Percentiles rank a stretch among this genome's conserved stretches.
These are phyloP conservation scores for Termitomyces sp. DNA, from an alignment of 768 basidiomycete genomes.

Conservation along the genomic window DNA sequence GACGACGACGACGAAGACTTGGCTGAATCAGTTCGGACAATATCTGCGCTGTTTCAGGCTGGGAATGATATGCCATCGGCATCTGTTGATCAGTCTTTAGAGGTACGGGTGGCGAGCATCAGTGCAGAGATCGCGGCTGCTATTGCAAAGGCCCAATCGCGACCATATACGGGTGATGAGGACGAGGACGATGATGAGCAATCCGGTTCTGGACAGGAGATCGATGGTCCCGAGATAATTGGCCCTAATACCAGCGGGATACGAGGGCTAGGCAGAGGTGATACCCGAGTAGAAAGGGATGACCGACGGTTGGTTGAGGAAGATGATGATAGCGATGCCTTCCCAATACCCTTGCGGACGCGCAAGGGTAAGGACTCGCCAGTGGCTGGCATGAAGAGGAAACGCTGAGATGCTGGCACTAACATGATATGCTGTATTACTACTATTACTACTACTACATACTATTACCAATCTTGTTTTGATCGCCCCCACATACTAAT, in stretches of 20 bases:
- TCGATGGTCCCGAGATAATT: conserved; percentile 44
- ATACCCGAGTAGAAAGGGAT: conserved; percentile 22
- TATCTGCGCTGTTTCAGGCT: conserved; percentile 65
- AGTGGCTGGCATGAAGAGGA: conserved; percentile 56
- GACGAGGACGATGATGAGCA: conserved; percentile 47
- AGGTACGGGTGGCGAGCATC: conserved; percentile 69
- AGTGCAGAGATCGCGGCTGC: conserved; percentile 79
- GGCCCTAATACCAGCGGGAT: conserved; percentile 63
- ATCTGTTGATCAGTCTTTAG: conserved; percentile 45
- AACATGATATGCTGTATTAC: conserved; percentile 4
- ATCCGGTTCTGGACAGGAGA: conserved; percentile 51
- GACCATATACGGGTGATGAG: conserved; percentile 45
- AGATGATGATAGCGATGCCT: conserved; percentile 71
- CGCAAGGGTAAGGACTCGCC: conserved; percentile 58
- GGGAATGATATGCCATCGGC: conserved; percentile 28
- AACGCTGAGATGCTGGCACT: conserved; percentile 43
- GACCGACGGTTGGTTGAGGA: conserved; percentile 36
- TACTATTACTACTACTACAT: background rate
- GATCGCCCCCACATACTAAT: too few species aligned
- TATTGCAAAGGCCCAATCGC: conserved; percentile 69
- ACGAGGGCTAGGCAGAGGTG: conserved; percentile 35
- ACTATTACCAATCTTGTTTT: too few species aligned
- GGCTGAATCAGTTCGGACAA: conserved; percentile 71
- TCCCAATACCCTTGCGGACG: conserved; percentile 67
- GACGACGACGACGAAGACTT: conserved; percentile 61